phyloP scores from a whole-genome alignment of 2,329 filamentous ascomycete species.

The Ustulina deusta region DNA sequence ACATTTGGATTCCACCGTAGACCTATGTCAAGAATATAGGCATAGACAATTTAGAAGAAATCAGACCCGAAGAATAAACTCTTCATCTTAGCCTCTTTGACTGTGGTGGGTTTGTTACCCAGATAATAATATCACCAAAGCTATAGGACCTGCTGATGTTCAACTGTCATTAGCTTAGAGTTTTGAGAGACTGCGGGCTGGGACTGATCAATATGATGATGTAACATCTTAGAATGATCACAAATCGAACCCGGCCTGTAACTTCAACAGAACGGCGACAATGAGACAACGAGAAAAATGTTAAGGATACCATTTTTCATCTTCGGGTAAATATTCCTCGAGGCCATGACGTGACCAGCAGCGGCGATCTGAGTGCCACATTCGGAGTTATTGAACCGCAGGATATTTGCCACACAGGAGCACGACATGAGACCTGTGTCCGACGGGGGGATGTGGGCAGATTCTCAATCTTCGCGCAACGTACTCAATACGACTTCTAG shows the following conservation, averaged over 20 bases:
- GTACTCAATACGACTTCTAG: not conserved
- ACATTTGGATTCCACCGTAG: not conserved
- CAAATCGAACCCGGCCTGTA: too few relatives aligned
- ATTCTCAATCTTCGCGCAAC: not conserved
- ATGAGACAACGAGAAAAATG: not conserved
- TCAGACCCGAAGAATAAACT: too few relatives aligned
- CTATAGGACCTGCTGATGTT: too few relatives aligned
- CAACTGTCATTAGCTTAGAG: too few relatives aligned
- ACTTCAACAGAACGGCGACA: too few relatives aligned
- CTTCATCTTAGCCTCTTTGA: too few relatives aligned
- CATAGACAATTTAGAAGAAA: not conserved
- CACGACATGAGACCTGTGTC: conserved; percentile 4
- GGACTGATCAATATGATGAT: too few relatives aligned
- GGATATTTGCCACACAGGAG: not conserved
- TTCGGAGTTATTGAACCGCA: conserved; percentile 7
- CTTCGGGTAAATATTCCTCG: not conserved
- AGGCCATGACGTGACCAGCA: conserved; percentile 17
- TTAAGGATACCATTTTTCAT: too few relatives aligned
- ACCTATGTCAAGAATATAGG: not conserved
- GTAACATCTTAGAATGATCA: too few relatives aligned
- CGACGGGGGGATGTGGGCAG: not conserved
- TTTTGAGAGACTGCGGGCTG: too few relatives aligned
- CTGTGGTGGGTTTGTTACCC: too few relatives aligned
- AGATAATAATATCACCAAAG: too few relatives aligned
- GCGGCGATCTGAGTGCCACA: conserved; percentile 8